Evolutionary conservation across 1,284 basidiomycete species (phyloP).

Genomic region (Lentinus polychrous): DNA sequence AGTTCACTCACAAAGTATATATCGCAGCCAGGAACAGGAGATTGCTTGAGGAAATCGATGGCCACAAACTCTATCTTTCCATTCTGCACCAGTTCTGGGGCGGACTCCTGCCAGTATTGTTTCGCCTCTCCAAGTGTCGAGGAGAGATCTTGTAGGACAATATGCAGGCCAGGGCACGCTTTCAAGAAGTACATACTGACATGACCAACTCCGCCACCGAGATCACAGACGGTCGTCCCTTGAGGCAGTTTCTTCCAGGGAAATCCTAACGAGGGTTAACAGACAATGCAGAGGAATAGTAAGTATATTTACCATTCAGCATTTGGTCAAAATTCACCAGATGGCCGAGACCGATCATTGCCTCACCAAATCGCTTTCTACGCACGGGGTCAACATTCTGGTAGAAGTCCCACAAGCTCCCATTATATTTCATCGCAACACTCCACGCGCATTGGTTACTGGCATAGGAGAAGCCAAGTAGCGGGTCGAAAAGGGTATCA

Average conservation of each 20-base stretch:
- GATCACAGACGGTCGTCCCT: conserved; percentile 37
- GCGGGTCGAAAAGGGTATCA: background rate
- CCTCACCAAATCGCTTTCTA: background rate
- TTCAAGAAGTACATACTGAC: conserved; percentile 35
- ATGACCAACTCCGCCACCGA: conserved; percentile 40
- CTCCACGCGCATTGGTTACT: background rate
- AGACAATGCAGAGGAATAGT: background rate
- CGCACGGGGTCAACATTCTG: background rate
- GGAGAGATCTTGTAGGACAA: conserved; percentile 40
- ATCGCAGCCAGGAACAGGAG: conserved; percentile 33
- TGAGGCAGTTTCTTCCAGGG: conserved; percentile 35
- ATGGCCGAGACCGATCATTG: background rate
- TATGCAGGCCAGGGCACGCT: conserved; percentile 32
- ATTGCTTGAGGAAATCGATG: conserved; percentile 39
- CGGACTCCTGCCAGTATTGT: conserved; percentile 29
- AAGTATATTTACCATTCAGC: background rate
- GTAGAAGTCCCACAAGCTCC: conserved; percentile 1
- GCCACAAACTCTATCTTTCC: conserved; percentile 30
- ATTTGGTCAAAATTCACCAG: background rate
- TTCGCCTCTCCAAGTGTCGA: conserved; percentile 29
- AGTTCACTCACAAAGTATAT: conserved; percentile 36
- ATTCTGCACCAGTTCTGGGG: conserved; percentile 27
- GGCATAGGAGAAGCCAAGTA: background rate
- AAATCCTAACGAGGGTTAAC: conserved; percentile 24
- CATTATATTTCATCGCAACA: background rate